Conservation (phyloP, 805 yeast species). For the Jamesozyma lodderae region DNA sequence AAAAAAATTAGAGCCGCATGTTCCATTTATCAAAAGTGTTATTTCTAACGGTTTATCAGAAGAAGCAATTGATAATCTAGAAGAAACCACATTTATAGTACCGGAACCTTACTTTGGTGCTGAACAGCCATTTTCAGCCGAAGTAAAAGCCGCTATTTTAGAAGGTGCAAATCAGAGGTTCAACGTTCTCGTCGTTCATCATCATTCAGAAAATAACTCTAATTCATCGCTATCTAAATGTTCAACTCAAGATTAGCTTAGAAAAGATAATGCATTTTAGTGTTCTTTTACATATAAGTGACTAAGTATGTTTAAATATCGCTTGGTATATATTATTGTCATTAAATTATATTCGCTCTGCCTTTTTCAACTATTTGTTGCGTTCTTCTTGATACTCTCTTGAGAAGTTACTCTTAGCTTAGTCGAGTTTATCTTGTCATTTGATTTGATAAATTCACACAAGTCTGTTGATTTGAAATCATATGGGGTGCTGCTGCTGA, state of each 20-base stretch:
- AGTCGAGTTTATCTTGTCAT: slow-evolving; percentile 31
- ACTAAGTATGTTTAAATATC: too few relatives aligned
- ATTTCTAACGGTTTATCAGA: slow-evolving; percentile 10
- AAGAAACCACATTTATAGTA: slow-evolving; percentile 23
- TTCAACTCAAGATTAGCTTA: too few relatives aligned
- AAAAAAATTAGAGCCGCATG: slow-evolving; percentile 5
- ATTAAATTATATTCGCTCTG: too few relatives aligned
- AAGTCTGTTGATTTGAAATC: slow-evolving; percentile 46
- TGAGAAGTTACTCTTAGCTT: slow-evolving; percentile 23
- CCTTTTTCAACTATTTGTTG: too few relatives aligned
- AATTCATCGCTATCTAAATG: not conserved
- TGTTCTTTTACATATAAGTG: too few relatives aligned
- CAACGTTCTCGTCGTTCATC: slow-evolving; percentile 18
- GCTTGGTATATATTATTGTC: too few relatives aligned
- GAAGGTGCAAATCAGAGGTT: slow-evolving; percentile 21
- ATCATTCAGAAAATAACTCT: slow-evolving; percentile 1
- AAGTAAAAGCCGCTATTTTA: slow-evolving; percentile 14
- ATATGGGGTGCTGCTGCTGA: slow-evolving; percentile 35
- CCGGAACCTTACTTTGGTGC: slow-evolving; percentile 16
- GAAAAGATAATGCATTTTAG: too few relatives aligned
- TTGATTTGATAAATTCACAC: slow-evolving; percentile 42
- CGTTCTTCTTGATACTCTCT: slow-evolving; percentile 6
- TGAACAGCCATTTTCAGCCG: slow-evolving; percentile 17
- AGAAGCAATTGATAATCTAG: slow-evolving; percentile 11
- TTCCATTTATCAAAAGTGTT: slow-evolving; percentile 17